phyloP scores from a whole-genome alignment of 352 stramenopile species.

The Globisporangium viniferum region DNA sequence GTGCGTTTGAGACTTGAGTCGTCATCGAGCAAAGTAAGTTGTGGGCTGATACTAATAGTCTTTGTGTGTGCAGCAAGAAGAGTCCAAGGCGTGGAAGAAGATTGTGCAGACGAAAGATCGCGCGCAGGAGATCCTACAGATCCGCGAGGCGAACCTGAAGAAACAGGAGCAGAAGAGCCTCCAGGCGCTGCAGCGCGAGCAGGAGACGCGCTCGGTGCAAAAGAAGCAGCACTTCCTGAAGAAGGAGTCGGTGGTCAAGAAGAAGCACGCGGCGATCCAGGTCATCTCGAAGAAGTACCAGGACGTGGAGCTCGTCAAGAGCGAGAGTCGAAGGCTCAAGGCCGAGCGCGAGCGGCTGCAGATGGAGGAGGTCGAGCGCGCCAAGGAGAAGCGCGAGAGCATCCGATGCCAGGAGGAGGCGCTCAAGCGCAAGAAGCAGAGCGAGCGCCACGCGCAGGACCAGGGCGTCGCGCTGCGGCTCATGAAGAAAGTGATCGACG shows the following conservation, averaged over 20 bases:
- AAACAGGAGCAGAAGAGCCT: slow-evolving; percentile 45
- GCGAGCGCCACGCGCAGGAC: slow-evolving; percentile 45
- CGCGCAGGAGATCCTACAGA: slow-evolving; percentile 64
- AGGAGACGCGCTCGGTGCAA: slow-evolving; percentile 43
- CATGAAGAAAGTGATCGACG: slow-evolving; percentile 62
- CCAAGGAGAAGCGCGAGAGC: slow-evolving; percentile 49
- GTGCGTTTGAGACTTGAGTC: slow-evolving; percentile 16
- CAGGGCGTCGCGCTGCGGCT: slow-evolving; percentile 43
- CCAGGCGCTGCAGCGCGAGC: slow-evolving; percentile 36
- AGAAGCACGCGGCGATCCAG: slow-evolving; percentile 69
- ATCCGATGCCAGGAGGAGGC: slow-evolving; percentile 49
- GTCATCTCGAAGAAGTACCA: slow-evolving; percentile 76
- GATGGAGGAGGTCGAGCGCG: slow-evolving; percentile 44
- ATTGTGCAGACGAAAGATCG: slow-evolving; percentile 75
- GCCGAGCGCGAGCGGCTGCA: slow-evolving; percentile 56
- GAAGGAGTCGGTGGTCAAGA: slow-evolving; percentile 73
- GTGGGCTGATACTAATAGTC: too few species aligned
- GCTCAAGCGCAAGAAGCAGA: slow-evolving; percentile 45
- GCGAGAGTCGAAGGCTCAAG: slow-evolving; percentile 59
- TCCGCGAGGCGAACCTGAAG: slow-evolving; percentile 49
- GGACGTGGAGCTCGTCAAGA: slow-evolving; percentile 75
- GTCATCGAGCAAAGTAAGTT: too few species aligned
- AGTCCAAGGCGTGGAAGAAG: slow-evolving; percentile 76
- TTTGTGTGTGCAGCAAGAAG: slow-evolving; percentile 43
- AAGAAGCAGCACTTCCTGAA: slow-evolving; percentile 60